A percentile compares a stretch with the other conserved stretches of the same genome.
Evolutionary conservation across 192 early-diverging fungal species (phyloP).

Genomic region (Linnemannia schmuckeri): DNA sequence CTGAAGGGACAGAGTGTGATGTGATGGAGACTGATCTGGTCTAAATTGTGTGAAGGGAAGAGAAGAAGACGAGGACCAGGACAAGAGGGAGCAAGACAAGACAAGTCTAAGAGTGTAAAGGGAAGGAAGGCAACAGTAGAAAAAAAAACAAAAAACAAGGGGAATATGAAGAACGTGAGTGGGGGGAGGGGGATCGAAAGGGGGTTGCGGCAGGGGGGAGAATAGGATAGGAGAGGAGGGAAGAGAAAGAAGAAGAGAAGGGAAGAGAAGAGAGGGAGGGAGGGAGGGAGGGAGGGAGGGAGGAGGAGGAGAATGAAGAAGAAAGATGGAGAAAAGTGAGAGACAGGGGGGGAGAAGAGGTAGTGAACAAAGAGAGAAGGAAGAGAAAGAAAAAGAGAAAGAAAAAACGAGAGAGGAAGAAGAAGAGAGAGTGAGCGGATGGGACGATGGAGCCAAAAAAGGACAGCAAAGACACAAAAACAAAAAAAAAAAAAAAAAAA

Average conservation of each 20-base stretch:
- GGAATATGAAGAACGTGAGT: neutral
- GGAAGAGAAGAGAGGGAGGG: neutral
- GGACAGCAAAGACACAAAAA: neutral
- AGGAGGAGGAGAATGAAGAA: neutral
- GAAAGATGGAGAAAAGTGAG: neutral
- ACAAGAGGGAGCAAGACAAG: neutral
- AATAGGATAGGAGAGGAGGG: too few species aligned
- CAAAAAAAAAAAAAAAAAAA: slow-evolving; percentile 7
- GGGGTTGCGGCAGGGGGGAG: neutral
- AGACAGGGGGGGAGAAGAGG: neutral
- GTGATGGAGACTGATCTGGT: neutral
- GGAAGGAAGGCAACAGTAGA: neutral
- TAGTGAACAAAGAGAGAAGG: neutral
- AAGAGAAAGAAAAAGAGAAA: neutral
- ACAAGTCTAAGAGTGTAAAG: neutral
- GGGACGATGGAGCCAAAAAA: neutral
- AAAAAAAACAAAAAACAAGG: neutral
- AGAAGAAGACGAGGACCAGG: neutral
- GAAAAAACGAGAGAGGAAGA: neutral
- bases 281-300: neutral
- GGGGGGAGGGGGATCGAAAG: neutral
- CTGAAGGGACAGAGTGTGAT: neutral
- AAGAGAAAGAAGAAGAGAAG: too few species aligned
- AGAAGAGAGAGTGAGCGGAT: neutral
- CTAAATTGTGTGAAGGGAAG: neutral